phyloP scores from a whole-genome alignment of 1,284 basidiomycete genomes.

The Ganoderma sp. region DNA sequence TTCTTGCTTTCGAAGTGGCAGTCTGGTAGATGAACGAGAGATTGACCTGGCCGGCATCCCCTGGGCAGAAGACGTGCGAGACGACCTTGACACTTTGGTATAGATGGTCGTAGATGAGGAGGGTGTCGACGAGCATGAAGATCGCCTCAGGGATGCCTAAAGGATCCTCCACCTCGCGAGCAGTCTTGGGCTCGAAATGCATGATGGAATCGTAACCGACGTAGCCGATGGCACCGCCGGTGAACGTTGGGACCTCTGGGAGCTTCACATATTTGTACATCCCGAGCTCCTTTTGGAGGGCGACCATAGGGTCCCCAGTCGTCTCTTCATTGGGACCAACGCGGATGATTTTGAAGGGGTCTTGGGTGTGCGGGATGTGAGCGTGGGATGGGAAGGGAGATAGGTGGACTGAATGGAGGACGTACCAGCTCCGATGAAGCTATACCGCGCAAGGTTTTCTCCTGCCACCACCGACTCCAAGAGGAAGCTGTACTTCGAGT shows the following conservation, averaged over 20 bases:
- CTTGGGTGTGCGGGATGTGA: conserved; percentile 47
- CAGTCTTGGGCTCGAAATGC: conserved; percentile 96
- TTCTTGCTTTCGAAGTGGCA: conserved; percentile 78
- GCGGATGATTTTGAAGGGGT: conserved; percentile 91
- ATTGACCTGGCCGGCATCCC: conserved; percentile 63
- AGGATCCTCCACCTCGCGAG: conserved; percentile 72
- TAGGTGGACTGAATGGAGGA: conserved; percentile 19
- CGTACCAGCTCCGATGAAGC: conserved; percentile 94
- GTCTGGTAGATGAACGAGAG: conserved; percentile 84
- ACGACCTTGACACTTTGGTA: conserved; percentile 95
- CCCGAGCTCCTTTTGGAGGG: conserved; percentile 86
- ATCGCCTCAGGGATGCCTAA: conserved; percentile 92
- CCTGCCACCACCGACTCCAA: conserved; percentile 92
- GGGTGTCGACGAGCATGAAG: conserved; percentile 96
- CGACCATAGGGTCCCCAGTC: conserved; percentile 86
- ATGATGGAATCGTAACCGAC: conserved; percentile 96
- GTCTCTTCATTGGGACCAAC: conserved; percentile 86
- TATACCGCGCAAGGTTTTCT: conserved; percentile 92
- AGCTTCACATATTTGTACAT: conserved; percentile 91
- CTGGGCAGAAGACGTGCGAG: conserved; percentile 91
- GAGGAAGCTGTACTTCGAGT: conserved; percentile 91
- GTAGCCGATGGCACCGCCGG: conserved; percentile 97
- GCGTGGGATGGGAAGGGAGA: conserved; percentile 2
- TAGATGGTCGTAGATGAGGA: conserved; percentile 97
- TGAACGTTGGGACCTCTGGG: conserved; percentile 92